Conservation (phyloP, 164 flowering plant genomes). For the Nelumbo lutea region DNA sequence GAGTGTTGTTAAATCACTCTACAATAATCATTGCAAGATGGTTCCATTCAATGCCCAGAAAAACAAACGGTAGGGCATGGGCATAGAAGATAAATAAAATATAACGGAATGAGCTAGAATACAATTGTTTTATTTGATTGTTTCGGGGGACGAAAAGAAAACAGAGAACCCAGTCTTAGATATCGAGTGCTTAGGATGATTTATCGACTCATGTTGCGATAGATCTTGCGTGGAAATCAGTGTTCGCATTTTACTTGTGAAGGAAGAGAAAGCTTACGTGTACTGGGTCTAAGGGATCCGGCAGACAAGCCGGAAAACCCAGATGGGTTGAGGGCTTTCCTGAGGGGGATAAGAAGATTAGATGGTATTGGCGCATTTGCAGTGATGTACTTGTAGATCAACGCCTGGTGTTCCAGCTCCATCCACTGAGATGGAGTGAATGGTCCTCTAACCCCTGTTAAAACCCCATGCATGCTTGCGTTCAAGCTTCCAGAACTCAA, state of each 20-base stretch:
- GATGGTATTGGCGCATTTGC: conserved; percentile 74
- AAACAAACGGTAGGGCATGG: too few relatives aligned
- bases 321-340: conserved; percentile 56
- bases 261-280: conserved; percentile 38
- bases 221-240: background rate
- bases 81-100: too few relatives aligned
- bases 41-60: too few relatives aligned
- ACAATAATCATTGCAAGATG: too few relatives aligned
- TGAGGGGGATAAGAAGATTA: conserved; percentile 63
- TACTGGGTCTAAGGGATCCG: conserved; percentile 47
- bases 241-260: background rate
- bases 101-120: too few relatives aligned
- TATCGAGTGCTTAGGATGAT: background rate
- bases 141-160: background rate
- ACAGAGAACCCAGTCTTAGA: background rate
- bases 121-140: too few relatives aligned
- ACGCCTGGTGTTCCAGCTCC: conserved; percentile 87
- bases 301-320: conserved; percentile 41
- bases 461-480: conserved; percentile 41
- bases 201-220: background rate
- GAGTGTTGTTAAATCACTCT: too few relatives aligned
- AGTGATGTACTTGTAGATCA: conserved; percentile 81
- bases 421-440: conserved; percentile 88
- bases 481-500: conserved; percentile 44
- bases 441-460: conserved; percentile 62